phyloP scores from a whole-genome alignment of 208 protist species.

The Leishmania gerbilli region DNA sequence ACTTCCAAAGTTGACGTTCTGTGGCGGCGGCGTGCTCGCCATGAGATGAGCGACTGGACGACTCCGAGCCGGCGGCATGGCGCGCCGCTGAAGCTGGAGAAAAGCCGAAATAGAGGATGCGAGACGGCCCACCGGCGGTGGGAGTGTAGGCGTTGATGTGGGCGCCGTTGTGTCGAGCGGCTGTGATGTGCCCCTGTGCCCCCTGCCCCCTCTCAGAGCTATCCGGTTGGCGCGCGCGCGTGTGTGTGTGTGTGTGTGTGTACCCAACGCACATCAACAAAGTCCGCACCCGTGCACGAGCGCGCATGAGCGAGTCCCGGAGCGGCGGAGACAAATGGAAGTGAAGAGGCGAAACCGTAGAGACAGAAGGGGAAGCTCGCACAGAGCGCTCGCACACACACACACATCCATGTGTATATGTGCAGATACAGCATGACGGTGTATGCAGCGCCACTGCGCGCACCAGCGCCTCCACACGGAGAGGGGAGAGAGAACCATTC shows the following conservation, averaged over 20 bases:
- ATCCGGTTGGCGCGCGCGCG: too few relatives aligned
- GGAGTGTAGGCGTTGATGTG: background rate
- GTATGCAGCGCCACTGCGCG: too few relatives aligned
- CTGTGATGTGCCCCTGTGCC: background rate
- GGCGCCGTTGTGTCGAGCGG: background rate
- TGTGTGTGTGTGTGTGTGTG: background rate
- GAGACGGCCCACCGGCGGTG: background rate
- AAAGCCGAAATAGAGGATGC: background rate
- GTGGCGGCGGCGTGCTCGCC: background rate
- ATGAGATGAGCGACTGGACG: background rate
- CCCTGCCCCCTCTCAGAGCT: background rate
- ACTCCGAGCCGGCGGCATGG: background rate
- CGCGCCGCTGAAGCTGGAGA: background rate
- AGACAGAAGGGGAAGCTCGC: background rate
- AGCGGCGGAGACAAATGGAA: background rate
- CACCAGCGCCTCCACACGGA: too few relatives aligned
- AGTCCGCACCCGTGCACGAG: background rate
- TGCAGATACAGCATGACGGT: too few relatives aligned
- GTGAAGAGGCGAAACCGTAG: background rate
- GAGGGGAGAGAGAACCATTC: too few relatives aligned
- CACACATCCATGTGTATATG: too few relatives aligned
- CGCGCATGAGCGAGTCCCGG: background rate
- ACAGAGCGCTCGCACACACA: too few relatives aligned
- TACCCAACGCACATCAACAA: background rate
- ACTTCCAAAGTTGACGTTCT: constrained; percentile 17